Evolutionary conservation across 2,329 filamentous ascomycete species (phyloP), one percentile per base, ranked within the genome.

Genomic region (Aspergillus sp.): DNA sequence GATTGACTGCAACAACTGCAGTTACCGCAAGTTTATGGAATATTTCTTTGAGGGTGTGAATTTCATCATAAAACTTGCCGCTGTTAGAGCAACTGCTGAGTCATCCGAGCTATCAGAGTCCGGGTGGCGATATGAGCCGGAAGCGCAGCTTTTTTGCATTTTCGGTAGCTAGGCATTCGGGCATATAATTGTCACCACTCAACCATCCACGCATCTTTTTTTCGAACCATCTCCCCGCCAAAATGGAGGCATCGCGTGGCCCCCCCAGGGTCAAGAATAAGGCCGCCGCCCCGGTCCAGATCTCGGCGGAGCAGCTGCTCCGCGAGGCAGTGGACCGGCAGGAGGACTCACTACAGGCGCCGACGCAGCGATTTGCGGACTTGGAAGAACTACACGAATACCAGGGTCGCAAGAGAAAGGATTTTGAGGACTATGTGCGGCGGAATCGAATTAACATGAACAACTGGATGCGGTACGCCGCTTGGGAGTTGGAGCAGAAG

Each of bases 181-280:
- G 19, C 22, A 39, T 34, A 50, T 12, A 37, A 48, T 45, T 49
- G n/a, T 49, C 34, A 52, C 24, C 51, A 50, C 24, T 12, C 17
- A 44, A 33, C 30, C 42, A 20, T 30, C 24, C 47, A 46, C 45
- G 19, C 27, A 33, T 11, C 9, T n/a, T 7, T n/a, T 24, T 51
- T 51, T n/a, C 12, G 33, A 12, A 54, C 39, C 17, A 33, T 19
- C 44, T 13, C 54, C 39, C 33, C 54, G 13, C 66, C 75, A 84
- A 61, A 63, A 97, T 98, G 93, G 93, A 98, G 82, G 86, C 89
- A 57, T 88, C 90, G 66, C 89, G 93, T 64, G 95, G 93, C 68
- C 93, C 95, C 58, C 93, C 95, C 12, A 84, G 92, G 84, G 95
- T 99, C 82, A 98, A 98, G 78, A 98, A 99, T 83, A 99, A 99